Conservation (phyloP, 768 basidiomycete genomes). For the Cystobasidium ongulense region DNA sequence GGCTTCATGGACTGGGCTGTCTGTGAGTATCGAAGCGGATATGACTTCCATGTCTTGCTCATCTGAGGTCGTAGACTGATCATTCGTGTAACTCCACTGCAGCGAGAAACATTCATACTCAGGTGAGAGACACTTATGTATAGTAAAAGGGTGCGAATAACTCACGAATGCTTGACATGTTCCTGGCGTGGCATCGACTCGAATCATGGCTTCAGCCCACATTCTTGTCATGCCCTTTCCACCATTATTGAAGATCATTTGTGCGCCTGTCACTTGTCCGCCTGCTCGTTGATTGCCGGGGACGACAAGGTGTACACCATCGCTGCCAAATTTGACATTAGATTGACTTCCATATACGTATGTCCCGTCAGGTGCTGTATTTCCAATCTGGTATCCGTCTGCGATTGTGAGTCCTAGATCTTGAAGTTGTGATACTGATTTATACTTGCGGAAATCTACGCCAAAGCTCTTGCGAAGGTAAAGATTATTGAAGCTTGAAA, state of each 20-base stretch:
- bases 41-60: conserved; percentile 10
- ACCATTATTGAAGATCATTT: neutral
- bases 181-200: neutral
- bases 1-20: neutral
- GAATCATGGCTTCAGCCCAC: neutral
- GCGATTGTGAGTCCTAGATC: neutral
- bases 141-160: neutral
- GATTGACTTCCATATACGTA: neutral
- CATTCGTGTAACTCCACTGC: conserved; percentile 1
- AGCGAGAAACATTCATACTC: neutral
- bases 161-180: neutral
- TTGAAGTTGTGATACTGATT: neutral
- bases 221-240: conserved; percentile 4
- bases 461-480: neutral
- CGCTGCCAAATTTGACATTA: neutral
- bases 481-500: neutral
- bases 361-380: conserved; percentile 4
- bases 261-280: neutral
- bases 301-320: neutral
- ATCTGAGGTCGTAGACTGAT: neutral
- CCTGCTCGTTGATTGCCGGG: neutral
- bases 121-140: neutral
- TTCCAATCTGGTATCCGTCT: neutral
- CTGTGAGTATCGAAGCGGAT: neutral
- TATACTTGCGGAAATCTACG: neutral